phyloP scores from a whole-genome alignment of 805 yeast genomes.

The Candida odintsovae region DNA sequence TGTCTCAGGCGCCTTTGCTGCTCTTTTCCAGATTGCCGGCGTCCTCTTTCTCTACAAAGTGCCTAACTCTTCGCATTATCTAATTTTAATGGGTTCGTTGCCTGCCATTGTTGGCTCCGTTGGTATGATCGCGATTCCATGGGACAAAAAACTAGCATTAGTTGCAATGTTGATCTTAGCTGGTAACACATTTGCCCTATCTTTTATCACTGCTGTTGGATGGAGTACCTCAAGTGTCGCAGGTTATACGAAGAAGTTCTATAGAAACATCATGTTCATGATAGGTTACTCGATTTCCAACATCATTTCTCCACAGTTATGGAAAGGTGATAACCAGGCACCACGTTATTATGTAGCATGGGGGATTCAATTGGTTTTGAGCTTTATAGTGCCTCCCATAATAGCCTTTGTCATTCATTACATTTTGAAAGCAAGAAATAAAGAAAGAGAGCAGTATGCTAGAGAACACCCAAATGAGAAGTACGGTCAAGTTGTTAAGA shows the following conservation, averaged over 20 bases:
- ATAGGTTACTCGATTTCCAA: slow-evolving; percentile 43
- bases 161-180: slow-evolving; percentile 45
- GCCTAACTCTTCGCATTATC: slow-evolving; percentile 32
- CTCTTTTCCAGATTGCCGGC: slow-evolving; percentile 35
- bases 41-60: slow-evolving; percentile 24
- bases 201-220: slow-evolving; percentile 33
- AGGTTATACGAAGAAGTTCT: slow-evolving; percentile 46
- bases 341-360: slow-evolving; percentile 44
- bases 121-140: slow-evolving; percentile 38
- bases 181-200: slow-evolving; percentile 37
- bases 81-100: slow-evolving; percentile 32
- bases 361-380: slow-evolving; percentile 51
- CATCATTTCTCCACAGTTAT: slow-evolving; percentile 50
- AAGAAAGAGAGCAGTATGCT: too few species aligned
- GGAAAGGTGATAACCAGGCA: slow-evolving; percentile 41
- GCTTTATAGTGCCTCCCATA: slow-evolving; percentile 41
- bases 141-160: slow-evolving; percentile 39
- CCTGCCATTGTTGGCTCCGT: slow-evolving; percentile 43
- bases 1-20: slow-evolving; percentile 47
- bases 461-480: too few species aligned
- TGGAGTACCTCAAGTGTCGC: slow-evolving; percentile 33
- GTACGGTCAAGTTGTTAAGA: too few species aligned
- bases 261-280: slow-evolving; percentile 41
- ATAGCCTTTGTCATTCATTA: slow-evolving; percentile 37
- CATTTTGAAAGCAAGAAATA: slow-evolving; percentile 28